Conservation (phyloP, 495 filamentous ascomycete genomes). For the Bombardia bombarda region DNA sequence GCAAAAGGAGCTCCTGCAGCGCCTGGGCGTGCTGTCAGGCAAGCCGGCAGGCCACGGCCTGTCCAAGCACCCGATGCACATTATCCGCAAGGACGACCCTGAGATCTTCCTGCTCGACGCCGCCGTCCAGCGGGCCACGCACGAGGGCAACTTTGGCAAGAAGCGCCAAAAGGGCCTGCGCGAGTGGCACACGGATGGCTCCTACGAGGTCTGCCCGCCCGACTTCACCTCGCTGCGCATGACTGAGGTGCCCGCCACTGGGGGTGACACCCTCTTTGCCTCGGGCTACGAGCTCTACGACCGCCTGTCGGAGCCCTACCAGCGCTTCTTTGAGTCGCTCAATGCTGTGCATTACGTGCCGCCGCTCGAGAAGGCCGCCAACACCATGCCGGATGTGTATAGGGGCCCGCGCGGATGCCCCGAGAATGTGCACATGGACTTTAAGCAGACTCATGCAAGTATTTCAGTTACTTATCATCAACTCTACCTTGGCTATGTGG, state of each 20-base stretch:
- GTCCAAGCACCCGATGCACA: neutral
- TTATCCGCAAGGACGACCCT: neutral
- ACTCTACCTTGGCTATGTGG: no score
- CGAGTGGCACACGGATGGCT: neutral
- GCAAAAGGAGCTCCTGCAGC: neutral
- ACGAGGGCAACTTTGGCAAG: no score
- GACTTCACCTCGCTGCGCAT: neutral
- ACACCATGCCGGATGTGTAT: neutral
- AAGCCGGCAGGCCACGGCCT: neutral
- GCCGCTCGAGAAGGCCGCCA: neutral
- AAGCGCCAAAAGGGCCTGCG: neutral
- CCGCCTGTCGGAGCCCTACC: neutral
- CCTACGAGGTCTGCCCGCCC: neutral
- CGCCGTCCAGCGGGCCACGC: no score
- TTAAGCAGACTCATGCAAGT: no score
- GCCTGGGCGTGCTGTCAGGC: neutral
- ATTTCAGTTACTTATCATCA: no score
- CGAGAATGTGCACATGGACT: neutral
- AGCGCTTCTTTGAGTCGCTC: neutral
- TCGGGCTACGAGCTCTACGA: slow-evolving; percentile 1
- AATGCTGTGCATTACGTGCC: neutral
- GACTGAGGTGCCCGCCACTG: neutral
- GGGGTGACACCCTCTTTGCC: neutral
- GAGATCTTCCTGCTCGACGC: no score
- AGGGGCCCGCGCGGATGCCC: neutral